Conservation (phyloP, 1,284 basidiomycete species). For the Neonothopanus nambi region DNA sequence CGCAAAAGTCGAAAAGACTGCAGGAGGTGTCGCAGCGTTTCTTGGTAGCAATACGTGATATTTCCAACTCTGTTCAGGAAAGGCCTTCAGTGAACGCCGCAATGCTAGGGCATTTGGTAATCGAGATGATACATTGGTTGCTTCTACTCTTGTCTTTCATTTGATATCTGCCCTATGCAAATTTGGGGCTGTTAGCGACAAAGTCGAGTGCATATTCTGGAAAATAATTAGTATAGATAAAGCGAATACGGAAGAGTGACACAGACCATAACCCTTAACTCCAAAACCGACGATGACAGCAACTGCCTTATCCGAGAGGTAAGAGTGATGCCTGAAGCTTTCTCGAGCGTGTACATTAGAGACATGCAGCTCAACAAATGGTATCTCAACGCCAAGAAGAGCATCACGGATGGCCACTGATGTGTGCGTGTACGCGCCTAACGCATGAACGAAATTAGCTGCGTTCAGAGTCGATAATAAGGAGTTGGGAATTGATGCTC, state of each 20-base stretch:
- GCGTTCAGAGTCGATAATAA: background rate
- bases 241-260: background rate
- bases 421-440: constrained; percentile 24
- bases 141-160: too few species aligned
- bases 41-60: too few species aligned
- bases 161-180: background rate
- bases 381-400: constrained; percentile 21
- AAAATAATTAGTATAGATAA: background rate
- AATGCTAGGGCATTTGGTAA: too few species aligned
- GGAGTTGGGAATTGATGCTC: background rate
- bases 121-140: too few species aligned
- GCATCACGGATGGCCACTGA: constrained; percentile 24
- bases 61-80: too few species aligned
- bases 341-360: constrained; percentile 24
- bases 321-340: constrained; percentile 23
- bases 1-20: too few species aligned
- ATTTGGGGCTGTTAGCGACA: constrained; percentile 15
- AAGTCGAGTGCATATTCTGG: constrained; percentile 15
- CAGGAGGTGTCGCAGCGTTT: too few species aligned
- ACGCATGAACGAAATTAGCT: background rate
- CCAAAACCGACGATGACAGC: constrained; percentile 22
- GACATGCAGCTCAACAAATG: constrained; percentile 24
- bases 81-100: too few species aligned
- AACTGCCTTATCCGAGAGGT: constrained; percentile 24
- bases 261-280: constrained; percentile 21